phyloP scores from a whole-genome alignment of 1,284 basidiomycete species.

The Tylopilus sp. region DNA sequence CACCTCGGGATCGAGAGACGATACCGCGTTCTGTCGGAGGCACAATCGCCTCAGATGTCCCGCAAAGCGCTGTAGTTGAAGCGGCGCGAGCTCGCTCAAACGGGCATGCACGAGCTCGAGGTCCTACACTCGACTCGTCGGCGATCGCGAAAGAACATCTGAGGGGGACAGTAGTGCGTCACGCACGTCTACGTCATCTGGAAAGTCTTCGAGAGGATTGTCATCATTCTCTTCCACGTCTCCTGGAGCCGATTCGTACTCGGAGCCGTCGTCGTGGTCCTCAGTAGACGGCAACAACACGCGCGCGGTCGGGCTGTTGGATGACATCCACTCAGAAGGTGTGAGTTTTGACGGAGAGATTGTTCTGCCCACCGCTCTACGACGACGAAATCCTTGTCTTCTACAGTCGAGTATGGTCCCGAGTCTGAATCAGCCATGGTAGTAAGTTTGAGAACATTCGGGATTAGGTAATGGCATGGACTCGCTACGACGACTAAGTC shows the following conservation, averaged over 20 bases:
- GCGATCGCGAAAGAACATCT: background rate
- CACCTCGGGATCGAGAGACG: conserved; percentile 64
- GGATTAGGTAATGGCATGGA: conserved; percentile 10
- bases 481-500: too few relatives aligned
- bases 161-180: background rate
- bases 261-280: conserved; percentile 30
- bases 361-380: conserved; percentile 25
- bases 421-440: conserved; percentile 23
- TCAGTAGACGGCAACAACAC: conserved; percentile 43
- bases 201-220: conserved; percentile 53
- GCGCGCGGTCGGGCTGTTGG: conserved; percentile 35
- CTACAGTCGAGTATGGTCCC: conserved; percentile 7
- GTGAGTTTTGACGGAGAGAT: background rate
- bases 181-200: conserved; percentile 67
- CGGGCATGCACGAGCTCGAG: conserved; percentile 87
- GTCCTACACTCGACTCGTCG: conserved; percentile 51
- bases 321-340: conserved; percentile 4
- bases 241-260: conserved; percentile 43
- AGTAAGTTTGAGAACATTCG: background rate
- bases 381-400: conserved; percentile 25
- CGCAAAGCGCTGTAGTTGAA: conserved; percentile 72
- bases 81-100: conserved; percentile 59
- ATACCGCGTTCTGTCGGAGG: conserved; percentile 86
- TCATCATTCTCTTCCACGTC: conserved; percentile 45
- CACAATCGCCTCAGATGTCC: conserved; percentile 72